phyloP scores from a whole-genome alignment of 208 protist genomes.

The Crithidia acanthocephali region DNA sequence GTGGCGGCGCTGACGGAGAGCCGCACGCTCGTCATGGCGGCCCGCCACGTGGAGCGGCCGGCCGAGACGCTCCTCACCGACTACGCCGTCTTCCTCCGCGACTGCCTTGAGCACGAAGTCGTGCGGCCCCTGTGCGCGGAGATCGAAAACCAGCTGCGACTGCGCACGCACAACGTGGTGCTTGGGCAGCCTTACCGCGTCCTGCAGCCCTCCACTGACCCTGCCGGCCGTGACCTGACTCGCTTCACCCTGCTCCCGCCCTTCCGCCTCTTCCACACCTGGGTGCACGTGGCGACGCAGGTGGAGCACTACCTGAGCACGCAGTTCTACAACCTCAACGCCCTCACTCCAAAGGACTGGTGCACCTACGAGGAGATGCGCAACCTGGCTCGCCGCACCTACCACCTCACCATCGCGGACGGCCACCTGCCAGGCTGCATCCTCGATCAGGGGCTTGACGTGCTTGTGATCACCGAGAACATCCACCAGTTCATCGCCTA shows the following conservation, averaged over 20 bases:
- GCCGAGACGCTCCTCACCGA: conserved; percentile 37
- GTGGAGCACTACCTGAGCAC: conserved; percentile 95
- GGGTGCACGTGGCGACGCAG: conserved; percentile 68
- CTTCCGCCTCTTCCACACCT: conserved; percentile 85
- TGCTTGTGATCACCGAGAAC: conserved; percentile 98
- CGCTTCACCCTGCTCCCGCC: conserved; percentile 82
- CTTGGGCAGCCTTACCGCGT: conserved; percentile 42
- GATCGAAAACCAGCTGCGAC: conserved; percentile 94
- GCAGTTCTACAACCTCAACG: conserved; percentile 98
- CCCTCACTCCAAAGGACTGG: conserved; percentile 95
- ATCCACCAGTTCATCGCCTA: conserved; percentile 97
- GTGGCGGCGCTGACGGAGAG: conserved; percentile 79
- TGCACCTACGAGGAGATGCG: conserved; percentile 97
- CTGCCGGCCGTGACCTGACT: conserved; percentile 55
- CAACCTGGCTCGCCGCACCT: conserved; percentile 92
- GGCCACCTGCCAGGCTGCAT: conserved; percentile 93
- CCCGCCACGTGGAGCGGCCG: conserved; percentile 27
- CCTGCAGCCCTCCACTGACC: conserved; percentile 15
- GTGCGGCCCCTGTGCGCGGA: conserved; percentile 84
- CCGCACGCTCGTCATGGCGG: conserved; percentile 42
- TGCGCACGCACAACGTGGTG: conserved; percentile 91
- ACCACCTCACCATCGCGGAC: conserved; percentile 85
- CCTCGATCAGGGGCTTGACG: conserved; percentile 96
- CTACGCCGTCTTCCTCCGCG: conserved; percentile 68
- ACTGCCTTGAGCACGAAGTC: conserved; percentile 54